Evolutionary conservation across 1,284 basidiomycete species (phyloP), one percentile per base, ranked within the genome.

Genomic region (Paramarasmius palmivorus): DNA sequence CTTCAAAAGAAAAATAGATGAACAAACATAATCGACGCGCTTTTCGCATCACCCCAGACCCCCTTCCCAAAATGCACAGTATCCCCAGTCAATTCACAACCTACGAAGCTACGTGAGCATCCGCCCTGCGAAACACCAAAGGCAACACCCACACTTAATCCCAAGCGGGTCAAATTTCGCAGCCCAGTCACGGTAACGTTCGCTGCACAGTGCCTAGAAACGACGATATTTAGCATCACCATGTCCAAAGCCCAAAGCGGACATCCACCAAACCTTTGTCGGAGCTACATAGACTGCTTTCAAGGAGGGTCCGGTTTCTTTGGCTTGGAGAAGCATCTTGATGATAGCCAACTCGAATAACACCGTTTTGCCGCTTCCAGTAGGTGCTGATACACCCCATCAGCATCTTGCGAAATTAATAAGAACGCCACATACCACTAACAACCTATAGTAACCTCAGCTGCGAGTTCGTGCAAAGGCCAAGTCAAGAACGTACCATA

Each of bases 271-370:
- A 57, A 89, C 93, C 79, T 97, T 96, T 1, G 94, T 97, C 0
- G 95, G 95, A 0, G 95, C 93, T 65, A 99, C 86, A 65, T 99
- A 99, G 20, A 99, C 86, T 53, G 91, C 93, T 70, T 90, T 90
- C 6, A 73, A 63, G 8, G 67, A 60, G 20, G 67, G 64, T n/a
- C 69, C 65, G 8, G 66, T 64, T 20, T 70, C 67, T 48, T 68
- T 64, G 7, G 74, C 70, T 48, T 75, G 71, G 48, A 74, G 76
- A 35, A 95, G 73, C 79, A 94, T 82, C 29, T 83, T 83, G 48
- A 98, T 83, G 48, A 98, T 89, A 0, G 92, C 85, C 10, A 99
- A 74, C 67, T 99, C 96, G 61, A 99, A 99, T 6, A 98, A 71
- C 0, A 91, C 93, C 0, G 95, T 95, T 71, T 97, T 97, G 23